A percentile compares a stretch with the other conserved stretches of the same genome.
Conservation (phyloP, 352 stramenopile species). For the Globisporangium takayamanum region DNA sequence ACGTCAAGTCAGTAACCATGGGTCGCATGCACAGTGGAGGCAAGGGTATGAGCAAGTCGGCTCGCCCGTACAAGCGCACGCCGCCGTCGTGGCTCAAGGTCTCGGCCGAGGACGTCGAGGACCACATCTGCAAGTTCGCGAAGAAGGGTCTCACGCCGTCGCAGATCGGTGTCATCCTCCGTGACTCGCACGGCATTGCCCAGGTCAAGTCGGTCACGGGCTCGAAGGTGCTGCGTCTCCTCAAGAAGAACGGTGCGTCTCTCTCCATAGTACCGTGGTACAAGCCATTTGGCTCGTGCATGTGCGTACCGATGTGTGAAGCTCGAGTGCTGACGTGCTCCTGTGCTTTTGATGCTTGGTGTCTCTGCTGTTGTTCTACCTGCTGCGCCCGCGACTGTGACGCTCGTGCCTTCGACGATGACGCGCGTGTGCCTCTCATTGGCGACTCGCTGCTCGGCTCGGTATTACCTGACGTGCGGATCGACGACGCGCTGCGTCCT, state of each 20-base stretch:
- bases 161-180: slow-evolving; percentile 99
- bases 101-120: slow-evolving; percentile 94
- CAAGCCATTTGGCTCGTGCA: neutral
- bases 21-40: slow-evolving; percentile 98
- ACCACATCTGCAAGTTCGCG: slow-evolving; percentile 99
- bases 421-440: neutral
- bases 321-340: slow-evolving; percentile 16
- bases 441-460: slow-evolving; percentile 25
- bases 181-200: slow-evolving; percentile 99
- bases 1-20: slow-evolving; percentile 78
- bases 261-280: slow-evolving; percentile 1
- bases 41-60: slow-evolving; percentile 99
- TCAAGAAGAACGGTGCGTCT: slow-evolving; percentile 97
- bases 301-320: slow-evolving; percentile 2
- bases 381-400: neutral
- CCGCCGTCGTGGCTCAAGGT: slow-evolving; percentile 98
- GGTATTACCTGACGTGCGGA: slow-evolving; percentile 83
- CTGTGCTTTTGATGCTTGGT: slow-evolving; percentile 13
- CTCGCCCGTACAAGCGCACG: slow-evolving; percentile 98
- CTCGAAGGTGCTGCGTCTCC: slow-evolving; percentile 98
- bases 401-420: neutral
- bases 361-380: neutral
- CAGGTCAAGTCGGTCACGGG: slow-evolving; percentile 98
- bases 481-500: slow-evolving; percentile 37
- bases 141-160: slow-evolving; percentile 97